phyloP scores from a whole-genome alignment of 2,329 filamentous ascomycete species.

The Aureobasidium sp. region DNA sequence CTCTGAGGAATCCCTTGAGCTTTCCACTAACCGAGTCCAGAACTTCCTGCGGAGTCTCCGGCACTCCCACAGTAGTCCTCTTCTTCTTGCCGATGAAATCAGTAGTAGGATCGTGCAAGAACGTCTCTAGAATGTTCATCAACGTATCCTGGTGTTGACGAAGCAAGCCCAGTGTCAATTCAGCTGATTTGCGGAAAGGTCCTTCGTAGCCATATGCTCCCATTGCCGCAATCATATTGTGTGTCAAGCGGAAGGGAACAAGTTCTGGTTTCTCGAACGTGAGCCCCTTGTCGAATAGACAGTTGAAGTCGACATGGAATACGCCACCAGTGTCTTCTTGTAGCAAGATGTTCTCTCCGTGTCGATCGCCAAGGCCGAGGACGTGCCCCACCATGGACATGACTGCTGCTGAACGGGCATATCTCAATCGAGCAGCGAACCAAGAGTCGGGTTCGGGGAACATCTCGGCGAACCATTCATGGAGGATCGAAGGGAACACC shows the following conservation, averaged over 20 bases:
- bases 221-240: conserved; percentile 98
- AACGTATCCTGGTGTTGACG: conserved; percentile 90
- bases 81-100: conserved; percentile 73
- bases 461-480: conserved; percentile 91
- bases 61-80: conserved; percentile 45
- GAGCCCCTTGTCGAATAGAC: conserved; percentile 94
- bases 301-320: conserved; percentile 99
- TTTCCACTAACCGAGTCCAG: conserved; percentile 84
- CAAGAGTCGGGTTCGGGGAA: conserved; percentile 89
- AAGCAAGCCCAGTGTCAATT: conserved; percentile 75
- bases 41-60: conserved; percentile 67
- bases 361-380: conserved; percentile 82
- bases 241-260: conserved; percentile 92
- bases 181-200: conserved; percentile 82
- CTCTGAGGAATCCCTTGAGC: conserved; percentile 70
- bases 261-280: conserved; percentile 92
- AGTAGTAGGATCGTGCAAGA: conserved; percentile 91
- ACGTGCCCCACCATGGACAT: conserved; percentile 99
- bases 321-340: conserved; percentile 90
- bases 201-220: conserved; percentile 88
- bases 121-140: conserved; percentile 95
- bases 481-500: conserved; percentile 73
- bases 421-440: conserved; percentile 81
- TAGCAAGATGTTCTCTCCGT: conserved; percentile 93
- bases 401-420: conserved; percentile 88